Evolutionary conservation across 192 early-diverging fungal species (phyloP), one percentile per base, ranked within the genome.

Genomic region (Geranomyces michiganensis): DNA sequence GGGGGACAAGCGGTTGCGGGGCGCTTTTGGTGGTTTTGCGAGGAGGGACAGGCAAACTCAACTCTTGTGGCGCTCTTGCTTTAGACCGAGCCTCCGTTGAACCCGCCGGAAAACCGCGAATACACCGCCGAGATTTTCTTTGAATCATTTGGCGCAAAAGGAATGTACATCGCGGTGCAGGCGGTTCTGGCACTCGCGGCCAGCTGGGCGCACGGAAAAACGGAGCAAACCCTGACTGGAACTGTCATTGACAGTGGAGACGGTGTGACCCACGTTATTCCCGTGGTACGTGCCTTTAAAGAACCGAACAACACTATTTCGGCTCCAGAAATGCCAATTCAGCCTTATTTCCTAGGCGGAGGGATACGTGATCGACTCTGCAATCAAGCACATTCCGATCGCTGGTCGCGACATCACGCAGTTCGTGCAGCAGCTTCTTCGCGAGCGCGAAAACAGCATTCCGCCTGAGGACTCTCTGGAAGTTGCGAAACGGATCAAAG

Each of bases 111-210:
- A 80, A 99, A 99, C 81, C 91, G 97, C 73, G 97, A 99, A 82
- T 93, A 93, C 80, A 97, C 94, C 60, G 97, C 97, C 22, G 97
- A 99, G 80, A 99, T 99, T 63, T 96, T 99, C 82, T 99, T 99
- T 78, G 97, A 99, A 76, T 97, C 97, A 7, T 99, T 99, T 82
- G 97, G 97, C 62, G 91, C 96, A 46, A 92, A 96, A 70, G 97
- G 96, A 60, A 80, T 99, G 73, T 99, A 99, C 72, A 99, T 99
- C 85, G 97, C 93, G 22, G 97, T 99, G n/a, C 97, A 99, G 83
- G 97, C 97, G 14, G 96, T 99, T 51, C 85, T 99, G 46, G 97
- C 97, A 1, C 88, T 99, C 64, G 97, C 97, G 29, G 96, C 97
- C 31, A 91, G 89, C 67, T 97, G 95, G 95, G 92, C 92, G 1